A percentile compares a stretch with the other conserved stretches of the same genome.
These are phyloP conservation scores for Kwoniella sp. DNA, from an alignment of 768 basidiomycete species.

Conservation along the genomic window DNA sequence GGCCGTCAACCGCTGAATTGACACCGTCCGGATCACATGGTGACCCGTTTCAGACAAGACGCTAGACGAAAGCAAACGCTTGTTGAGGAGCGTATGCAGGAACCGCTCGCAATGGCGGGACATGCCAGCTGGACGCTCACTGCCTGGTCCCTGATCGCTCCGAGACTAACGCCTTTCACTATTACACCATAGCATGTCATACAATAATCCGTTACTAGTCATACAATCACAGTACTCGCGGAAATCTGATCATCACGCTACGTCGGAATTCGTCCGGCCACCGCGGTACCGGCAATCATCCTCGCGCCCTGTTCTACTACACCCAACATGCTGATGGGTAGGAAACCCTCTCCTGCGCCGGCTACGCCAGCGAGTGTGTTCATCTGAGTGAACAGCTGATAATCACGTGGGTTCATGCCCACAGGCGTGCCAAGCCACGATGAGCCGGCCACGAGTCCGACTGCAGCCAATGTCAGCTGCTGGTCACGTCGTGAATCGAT, in stretches of 20 bases:
- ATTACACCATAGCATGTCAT: too few relatives aligned
- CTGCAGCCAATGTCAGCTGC: constrained; percentile 25
- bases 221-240: too few relatives aligned
- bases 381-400: constrained; percentile 37
- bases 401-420: constrained; percentile 34
- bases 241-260: constrained; percentile 5
- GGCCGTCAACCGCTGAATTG: too few relatives aligned
- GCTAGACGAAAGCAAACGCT: too few relatives aligned
- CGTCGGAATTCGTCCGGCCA: constrained; percentile 9
- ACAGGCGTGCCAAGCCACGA: constrained; percentile 9
- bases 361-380: constrained; percentile 33
- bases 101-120: too few relatives aligned
- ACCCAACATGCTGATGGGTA: constrained; percentile 26
- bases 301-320: constrained; percentile 27
- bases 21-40: too few relatives aligned
- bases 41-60: too few relatives aligned
- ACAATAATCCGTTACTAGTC: too few relatives aligned
- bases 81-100: too few relatives aligned
- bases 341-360: constrained; percentile 39
- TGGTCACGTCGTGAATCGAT: background rate
- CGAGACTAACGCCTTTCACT: too few relatives aligned
- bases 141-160: too few relatives aligned
- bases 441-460: constrained; percentile 30
- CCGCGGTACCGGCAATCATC: constrained; percentile 30
- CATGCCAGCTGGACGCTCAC: too few relatives aligned